A percentile compares a stretch with the other conserved stretches of the same genome.
Evolutionary conservation across 306 rosid species (phyloP).

Genomic region (Carpinus fangiana): DNA sequence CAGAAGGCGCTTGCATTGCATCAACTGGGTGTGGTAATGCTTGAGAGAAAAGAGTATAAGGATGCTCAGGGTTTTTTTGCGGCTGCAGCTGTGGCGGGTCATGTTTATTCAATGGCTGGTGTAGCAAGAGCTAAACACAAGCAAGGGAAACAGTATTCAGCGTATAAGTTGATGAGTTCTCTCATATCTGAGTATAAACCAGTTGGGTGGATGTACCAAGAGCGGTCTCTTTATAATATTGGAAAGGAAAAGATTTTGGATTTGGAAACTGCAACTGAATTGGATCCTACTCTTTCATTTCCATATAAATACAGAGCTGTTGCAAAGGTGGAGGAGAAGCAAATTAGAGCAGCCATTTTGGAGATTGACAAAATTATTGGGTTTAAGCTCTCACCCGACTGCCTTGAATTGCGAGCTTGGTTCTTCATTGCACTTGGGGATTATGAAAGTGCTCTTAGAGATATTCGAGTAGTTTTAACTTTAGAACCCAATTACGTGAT

Average conservation of each 20-base stretch:
- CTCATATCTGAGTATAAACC: slow-evolving; percentile 60
- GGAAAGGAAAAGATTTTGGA: slow-evolving; percentile 72
- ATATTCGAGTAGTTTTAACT: slow-evolving; percentile 66
- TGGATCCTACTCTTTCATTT: slow-evolving; percentile 75
- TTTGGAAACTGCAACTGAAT: slow-evolving; percentile 66
- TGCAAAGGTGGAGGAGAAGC: slow-evolving; percentile 61
- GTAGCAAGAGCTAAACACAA: slow-evolving; percentile 70
- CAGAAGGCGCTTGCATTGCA: slow-evolving; percentile 66
- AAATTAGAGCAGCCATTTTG: slow-evolving; percentile 52
- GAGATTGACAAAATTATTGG: slow-evolving; percentile 69
- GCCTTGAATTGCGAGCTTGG: slow-evolving; percentile 80
- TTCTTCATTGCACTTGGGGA: slow-evolving; percentile 57
- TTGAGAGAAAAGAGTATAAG: slow-evolving; percentile 63
- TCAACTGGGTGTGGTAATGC: slow-evolving; percentile 67
- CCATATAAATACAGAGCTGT: slow-evolving; percentile 71
- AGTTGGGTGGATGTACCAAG: slow-evolving; percentile 93
- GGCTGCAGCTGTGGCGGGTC: slow-evolving; percentile 64
- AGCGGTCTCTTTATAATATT: slow-evolving; percentile 63
- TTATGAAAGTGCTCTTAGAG: slow-evolving; percentile 65
- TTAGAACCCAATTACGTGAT: slow-evolving; percentile 63
- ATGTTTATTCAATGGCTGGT: slow-evolving; percentile 74
- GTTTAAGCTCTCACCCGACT: slow-evolving; percentile 64
- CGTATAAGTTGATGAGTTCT: slow-evolving; percentile 66
- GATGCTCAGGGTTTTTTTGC: slow-evolving; percentile 56
- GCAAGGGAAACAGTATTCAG: slow-evolving; percentile 74